These are phyloP conservation scores for Phaffia rhodozyma DNA, from an alignment of 1,284 basidiomycete species.

Conservation along the genomic window DNA sequence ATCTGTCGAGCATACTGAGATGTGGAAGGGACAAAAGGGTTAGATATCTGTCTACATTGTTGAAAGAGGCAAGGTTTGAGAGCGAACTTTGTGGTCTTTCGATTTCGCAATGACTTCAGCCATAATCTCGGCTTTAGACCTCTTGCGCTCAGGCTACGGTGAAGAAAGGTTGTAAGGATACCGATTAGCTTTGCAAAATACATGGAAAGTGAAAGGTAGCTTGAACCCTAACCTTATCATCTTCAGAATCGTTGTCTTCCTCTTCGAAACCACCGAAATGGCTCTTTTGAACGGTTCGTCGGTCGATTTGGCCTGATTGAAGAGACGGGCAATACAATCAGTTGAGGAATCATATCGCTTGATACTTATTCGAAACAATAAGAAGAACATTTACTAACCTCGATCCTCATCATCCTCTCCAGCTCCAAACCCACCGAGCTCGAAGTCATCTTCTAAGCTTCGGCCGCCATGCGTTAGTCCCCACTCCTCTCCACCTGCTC, in stretches of 20 bases:
- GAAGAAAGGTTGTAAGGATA: constrained; percentile 7
- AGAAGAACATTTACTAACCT: constrained; percentile 28
- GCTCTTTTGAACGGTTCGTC: constrained; percentile 48
- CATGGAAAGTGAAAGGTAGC: neutral
- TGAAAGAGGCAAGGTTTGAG: neutral
- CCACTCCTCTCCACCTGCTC: constrained; percentile 24
- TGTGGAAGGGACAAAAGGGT: constrained; percentile 9
- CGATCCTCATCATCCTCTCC: constrained; percentile 50
- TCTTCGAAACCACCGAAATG: constrained; percentile 86
- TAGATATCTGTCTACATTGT: neutral
- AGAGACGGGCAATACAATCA: constrained; percentile 7
- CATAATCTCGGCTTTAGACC: constrained; percentile 94
- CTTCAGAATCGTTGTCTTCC: constrained; percentile 45
- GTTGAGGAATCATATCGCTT: constrained; percentile 8
- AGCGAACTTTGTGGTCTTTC: constrained; percentile 74
- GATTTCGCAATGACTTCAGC: constrained; percentile 95
- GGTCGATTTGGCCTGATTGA: constrained; percentile 50
- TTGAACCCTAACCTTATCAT: constrained; percentile 38
- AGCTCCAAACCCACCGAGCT: constrained; percentile 53
- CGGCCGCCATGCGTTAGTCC: constrained; percentile 8
- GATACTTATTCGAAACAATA: constrained; percentile 24
- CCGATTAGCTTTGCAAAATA: constrained; percentile 10
- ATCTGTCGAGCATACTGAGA: constrained; percentile 69
- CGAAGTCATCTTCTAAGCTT: constrained; percentile 14
- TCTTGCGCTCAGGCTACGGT: constrained; percentile 60